Evolutionary conservation across 2,329 filamentous ascomycete species (phyloP).

Genomic region (Proliferodiscus dingleyae): DNA sequence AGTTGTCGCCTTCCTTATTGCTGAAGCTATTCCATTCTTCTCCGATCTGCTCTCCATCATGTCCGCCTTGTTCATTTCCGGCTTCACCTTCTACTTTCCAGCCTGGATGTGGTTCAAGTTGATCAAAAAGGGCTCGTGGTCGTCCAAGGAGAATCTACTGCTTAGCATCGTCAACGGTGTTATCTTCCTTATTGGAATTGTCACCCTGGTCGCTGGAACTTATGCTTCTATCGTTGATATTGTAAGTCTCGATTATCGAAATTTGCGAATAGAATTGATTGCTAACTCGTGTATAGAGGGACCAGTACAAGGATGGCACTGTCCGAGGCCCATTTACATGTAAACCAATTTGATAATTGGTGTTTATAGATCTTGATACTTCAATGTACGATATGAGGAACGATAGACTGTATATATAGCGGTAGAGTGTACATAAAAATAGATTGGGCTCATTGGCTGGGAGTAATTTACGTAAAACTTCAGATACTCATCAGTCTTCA

Average conservation of each 20-base stretch:
- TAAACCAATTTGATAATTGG: constrained; percentile 12
- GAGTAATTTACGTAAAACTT: no score
- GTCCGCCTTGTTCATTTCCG: constrained; percentile 40
- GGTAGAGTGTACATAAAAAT: background rate
- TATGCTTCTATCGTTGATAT: constrained; percentile 22
- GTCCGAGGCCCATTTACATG: constrained; percentile 16
- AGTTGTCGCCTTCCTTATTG: constrained; percentile 61
- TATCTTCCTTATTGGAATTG: constrained; percentile 20
- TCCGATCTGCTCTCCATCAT: constrained; percentile 53
- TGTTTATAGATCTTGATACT: no score
- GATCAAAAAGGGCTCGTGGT: constrained; percentile 25
- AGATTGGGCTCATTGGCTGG: no score
- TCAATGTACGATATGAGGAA: background rate
- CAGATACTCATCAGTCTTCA: no score
- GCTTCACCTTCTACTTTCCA: constrained; percentile 28
- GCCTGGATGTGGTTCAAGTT: constrained; percentile 27
- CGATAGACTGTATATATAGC: background rate
- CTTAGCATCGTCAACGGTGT: constrained; percentile 17
- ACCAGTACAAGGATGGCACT: constrained; percentile 11
- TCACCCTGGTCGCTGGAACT: constrained; percentile 21
- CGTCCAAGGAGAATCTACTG: constrained; percentile 20
- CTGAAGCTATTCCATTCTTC: constrained; percentile 66
- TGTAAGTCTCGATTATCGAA: constrained; percentile 12
- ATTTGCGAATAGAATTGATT: background rate
- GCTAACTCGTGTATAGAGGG: constrained; percentile 6